Percentiles rank a stretch among this genome's conserved stretches.
Conservation (phyloP, 305 asterid genomes). For the Andrographis paniculata region DNA sequence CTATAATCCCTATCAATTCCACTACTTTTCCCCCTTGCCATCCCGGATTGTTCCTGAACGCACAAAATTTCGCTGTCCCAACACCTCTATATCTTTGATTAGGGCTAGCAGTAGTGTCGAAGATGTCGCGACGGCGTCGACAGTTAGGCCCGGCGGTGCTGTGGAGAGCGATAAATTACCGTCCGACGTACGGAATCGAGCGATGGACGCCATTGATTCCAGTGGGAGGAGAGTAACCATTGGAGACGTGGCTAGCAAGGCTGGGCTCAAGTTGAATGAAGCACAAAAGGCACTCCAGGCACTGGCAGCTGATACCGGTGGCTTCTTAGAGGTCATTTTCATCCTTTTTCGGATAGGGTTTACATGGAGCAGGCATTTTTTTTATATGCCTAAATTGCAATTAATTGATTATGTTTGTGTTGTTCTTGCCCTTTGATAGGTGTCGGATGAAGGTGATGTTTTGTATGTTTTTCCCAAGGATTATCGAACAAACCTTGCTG, state of each 20-base stretch:
- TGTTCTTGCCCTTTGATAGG: conserved; percentile 35
- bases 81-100: conserved; percentile 24
- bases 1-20: conserved; percentile 27
- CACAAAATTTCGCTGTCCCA: conserved; percentile 18
- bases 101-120: conserved; percentile 42
- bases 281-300: conserved; percentile 97
- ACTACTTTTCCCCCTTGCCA: conserved; percentile 19
- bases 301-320: conserved; percentile 85
- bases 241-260: conserved; percentile 93
- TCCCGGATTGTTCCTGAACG: conserved; percentile 15
- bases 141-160: conserved; percentile 52
- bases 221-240: conserved; percentile 80
- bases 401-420: conserved; percentile 17
- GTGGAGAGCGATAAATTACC: conserved; percentile 91
- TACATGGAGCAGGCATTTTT: conserved; percentile 1
- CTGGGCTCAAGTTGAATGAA: conserved; percentile 77
- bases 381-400: conserved; percentile 10
- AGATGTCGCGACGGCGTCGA: conserved; percentile 30
- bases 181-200: conserved; percentile 64
- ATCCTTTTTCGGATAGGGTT: conserved; percentile 4
- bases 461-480: conserved; percentile 79
- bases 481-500: conserved; percentile 68
- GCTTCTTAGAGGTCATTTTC: conserved; percentile 75
- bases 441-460: conserved; percentile 96
- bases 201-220: conserved; percentile 86